phyloP scores from a whole-genome alignment of 2,329 filamentous ascomycete genomes.

The Beauveria varroae region DNA sequence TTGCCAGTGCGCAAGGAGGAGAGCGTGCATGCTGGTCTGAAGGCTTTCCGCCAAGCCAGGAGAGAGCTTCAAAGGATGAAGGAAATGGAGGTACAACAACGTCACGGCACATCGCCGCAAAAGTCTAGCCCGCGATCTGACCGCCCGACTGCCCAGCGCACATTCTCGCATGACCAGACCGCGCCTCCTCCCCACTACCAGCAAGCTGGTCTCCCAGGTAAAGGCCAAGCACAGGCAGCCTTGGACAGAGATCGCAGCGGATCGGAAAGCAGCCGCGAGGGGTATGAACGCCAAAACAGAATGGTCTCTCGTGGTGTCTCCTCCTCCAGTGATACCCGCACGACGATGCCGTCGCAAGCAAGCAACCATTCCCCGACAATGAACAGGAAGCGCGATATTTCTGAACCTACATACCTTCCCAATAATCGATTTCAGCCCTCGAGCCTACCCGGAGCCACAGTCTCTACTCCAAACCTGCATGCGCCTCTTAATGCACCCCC shows the following conservation, averaged over 20 bases:
- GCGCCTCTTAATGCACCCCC: conserved; percentile 35
- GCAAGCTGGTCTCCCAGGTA: conserved; percentile 26
- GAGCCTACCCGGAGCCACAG: conserved; percentile 25
- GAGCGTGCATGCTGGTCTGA: conserved; percentile 41
- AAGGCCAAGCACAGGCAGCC: conserved; percentile 22
- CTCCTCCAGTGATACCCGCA: conserved; percentile 25
- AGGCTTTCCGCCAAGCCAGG: conserved; percentile 50
- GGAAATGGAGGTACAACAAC: conserved; percentile 41
- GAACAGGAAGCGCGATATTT: conserved; percentile 38
- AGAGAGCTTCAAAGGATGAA: conserved; percentile 49
- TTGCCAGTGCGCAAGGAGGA: conserved; percentile 29
- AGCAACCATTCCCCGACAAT: conserved; percentile 31
- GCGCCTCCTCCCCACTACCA: conserved; percentile 38
- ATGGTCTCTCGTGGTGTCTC: background rate
- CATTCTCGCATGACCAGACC: conserved; percentile 37
- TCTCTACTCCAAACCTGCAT: conserved; percentile 31
- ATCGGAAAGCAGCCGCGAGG: conserved; percentile 45
- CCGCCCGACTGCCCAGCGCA: conserved; percentile 22
- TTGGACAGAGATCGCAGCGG: conserved; percentile 47
- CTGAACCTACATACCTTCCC: conserved; percentile 39
- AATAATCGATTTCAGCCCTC: conserved; percentile 27
- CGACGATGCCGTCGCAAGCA: background rate
- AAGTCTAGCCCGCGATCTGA: conserved; percentile 15
- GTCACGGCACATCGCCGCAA: conserved; percentile 26
- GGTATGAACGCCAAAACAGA: conserved; percentile 27